Percentiles rank a stretch among this genome's conserved stretches.
Conservation (phyloP, 371 early-diverging fungal species). For the Choanephora cucurbitarum region DNA sequence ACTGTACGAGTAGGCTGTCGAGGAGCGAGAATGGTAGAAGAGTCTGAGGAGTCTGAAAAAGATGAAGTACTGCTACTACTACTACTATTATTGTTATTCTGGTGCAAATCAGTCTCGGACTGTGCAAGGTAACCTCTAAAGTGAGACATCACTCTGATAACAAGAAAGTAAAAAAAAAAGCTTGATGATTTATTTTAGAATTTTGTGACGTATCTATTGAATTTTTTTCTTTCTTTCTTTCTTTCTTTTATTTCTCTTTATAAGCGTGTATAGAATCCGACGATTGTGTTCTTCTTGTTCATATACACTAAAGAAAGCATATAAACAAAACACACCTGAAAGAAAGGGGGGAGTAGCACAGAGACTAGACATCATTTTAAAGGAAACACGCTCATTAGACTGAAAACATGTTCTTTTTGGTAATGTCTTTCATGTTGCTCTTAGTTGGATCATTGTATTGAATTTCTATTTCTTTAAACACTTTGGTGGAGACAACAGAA, state of each 20-base stretch:
- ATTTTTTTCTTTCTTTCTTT: constrained; percentile 6
- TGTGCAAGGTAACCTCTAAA: constrained; percentile 23
- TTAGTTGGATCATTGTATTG: too few species aligned
- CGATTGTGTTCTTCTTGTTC: too few species aligned
- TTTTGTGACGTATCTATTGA: constrained; percentile 8
- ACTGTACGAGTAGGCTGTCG: constrained; percentile 8
- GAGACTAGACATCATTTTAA: too few species aligned
- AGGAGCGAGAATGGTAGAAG: constrained; percentile 38
- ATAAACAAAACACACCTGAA: too few species aligned
- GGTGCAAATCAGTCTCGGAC: background rate
- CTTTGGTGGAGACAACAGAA: constrained; percentile 65
- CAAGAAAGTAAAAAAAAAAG: constrained; percentile 6
- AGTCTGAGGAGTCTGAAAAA: constrained; percentile 25
- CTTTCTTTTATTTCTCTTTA: constrained; percentile 4
- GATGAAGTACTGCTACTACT: constrained; percentile 5
- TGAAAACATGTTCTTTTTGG: constrained; percentile 23
- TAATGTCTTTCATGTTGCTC: constrained; percentile 2
- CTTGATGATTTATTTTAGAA: too few species aligned
- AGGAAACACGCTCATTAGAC: too few species aligned
- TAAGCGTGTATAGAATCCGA: background rate
- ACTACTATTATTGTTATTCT: too few species aligned
- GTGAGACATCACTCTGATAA: constrained; percentile 21
- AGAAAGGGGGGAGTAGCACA: too few species aligned
- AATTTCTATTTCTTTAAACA: too few species aligned
- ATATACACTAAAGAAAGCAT: too few species aligned